phyloP scores from a whole-genome alignment of 2,329 filamentous ascomycete species.

The Fusarium bulbicola region DNA sequence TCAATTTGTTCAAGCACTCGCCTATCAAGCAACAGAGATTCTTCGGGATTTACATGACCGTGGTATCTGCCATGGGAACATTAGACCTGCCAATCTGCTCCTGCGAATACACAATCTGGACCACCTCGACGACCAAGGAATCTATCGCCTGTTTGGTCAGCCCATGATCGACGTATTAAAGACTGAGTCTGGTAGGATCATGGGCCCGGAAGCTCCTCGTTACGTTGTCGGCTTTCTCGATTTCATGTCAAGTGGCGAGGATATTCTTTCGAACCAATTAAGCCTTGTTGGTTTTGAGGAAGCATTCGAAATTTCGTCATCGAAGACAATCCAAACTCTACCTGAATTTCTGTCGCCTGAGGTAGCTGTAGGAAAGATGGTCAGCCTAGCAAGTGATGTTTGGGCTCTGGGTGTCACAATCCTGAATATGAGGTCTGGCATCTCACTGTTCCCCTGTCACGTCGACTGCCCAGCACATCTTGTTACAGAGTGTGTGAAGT shows the following conservation, averaged over 20 bases:
- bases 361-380: neutral
- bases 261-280: neutral
- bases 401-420: neutral
- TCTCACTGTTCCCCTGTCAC: neutral
- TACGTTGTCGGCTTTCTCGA: neutral
- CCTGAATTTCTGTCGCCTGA: neutral
- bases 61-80: neutral
- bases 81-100: neutral
- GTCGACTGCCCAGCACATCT: neutral
- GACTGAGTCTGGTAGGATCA: neutral
- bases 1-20: neutral
- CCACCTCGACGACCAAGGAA: neutral
- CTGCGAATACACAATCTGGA: neutral
- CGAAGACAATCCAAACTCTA: accelerated
- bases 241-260: neutral
- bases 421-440: neutral
- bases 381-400: neutral
- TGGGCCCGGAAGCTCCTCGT: neutral
- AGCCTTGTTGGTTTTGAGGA: neutral
- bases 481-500: neutral
- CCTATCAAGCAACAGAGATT: neutral
- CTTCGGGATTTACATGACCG: neutral
- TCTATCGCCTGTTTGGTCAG: neutral
- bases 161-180: neutral
- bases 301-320: neutral